Conservation (phyloP, 2,329 filamentous ascomycete species). For the Helotiales sp. region DNA sequence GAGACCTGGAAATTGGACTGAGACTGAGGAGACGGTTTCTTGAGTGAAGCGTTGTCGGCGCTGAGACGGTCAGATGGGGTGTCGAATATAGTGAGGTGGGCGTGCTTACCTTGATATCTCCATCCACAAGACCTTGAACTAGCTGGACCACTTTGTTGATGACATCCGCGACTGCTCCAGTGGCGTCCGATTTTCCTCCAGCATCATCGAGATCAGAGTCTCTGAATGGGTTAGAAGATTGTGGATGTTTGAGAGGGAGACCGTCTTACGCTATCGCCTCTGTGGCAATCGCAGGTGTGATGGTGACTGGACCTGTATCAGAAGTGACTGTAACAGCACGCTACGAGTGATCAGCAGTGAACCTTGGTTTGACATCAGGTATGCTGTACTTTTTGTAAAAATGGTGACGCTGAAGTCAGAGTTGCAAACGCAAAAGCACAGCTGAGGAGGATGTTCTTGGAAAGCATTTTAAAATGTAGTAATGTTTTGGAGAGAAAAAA, state of each 20-base stretch:
- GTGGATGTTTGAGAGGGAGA: not conserved
- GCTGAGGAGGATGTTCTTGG: slow-evolving; percentile 10
- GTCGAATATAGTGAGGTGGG: not conserved
- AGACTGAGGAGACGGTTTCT: slow-evolving; percentile 14
- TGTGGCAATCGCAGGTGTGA: slow-evolving; percentile 6
- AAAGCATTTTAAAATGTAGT: slow-evolving; percentile 5
- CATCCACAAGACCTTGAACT: slow-evolving; percentile 17
- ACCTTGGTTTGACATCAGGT: not conserved
- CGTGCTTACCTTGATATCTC: slow-evolving; percentile 9
- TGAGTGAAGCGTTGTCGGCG: slow-evolving; percentile 22
- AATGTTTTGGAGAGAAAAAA: not conserved
- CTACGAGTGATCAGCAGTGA: slow-evolving; percentile 1
- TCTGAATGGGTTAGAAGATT: not conserved
- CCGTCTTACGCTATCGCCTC: not conserved
- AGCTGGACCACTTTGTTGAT: slow-evolving; percentile 18
- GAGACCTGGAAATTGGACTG: slow-evolving; percentile 11
- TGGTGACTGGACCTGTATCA: slow-evolving; percentile 5
- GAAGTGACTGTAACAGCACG: slow-evolving; percentile 14
- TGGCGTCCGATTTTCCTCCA: slow-evolving; percentile 13
- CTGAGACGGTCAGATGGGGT: not conserved
- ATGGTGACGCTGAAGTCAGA: not conserved
- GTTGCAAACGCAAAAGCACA: not conserved
- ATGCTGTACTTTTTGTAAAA: not conserved
- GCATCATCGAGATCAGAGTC: slow-evolving; percentile 6
- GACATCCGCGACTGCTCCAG: slow-evolving; percentile 8